Conservation (phyloP, 208 protist genomes). For the Acanthamoeba polyphaga region DNA sequence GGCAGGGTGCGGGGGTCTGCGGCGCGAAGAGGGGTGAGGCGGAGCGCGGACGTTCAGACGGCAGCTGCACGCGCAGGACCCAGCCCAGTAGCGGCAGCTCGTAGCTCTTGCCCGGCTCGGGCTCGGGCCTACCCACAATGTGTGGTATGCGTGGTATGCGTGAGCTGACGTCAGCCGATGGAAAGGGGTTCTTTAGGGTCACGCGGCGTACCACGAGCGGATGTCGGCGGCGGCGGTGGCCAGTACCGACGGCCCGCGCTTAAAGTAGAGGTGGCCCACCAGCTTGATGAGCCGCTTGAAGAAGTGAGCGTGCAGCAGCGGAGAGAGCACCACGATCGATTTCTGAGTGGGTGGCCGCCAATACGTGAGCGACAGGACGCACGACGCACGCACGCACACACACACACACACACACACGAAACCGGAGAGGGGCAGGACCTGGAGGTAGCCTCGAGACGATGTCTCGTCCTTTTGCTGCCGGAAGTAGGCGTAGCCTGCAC, state of each 20-base stretch:
- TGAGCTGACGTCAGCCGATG: background rate
- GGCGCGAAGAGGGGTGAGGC: background rate
- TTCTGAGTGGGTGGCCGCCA: background rate
- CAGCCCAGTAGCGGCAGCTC: constrained; percentile 23
- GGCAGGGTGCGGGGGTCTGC: background rate
- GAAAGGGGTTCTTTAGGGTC: too few species aligned
- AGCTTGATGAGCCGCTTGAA: constrained; percentile 59
- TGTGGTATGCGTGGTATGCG: background rate
- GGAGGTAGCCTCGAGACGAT: constrained; percentile 21
- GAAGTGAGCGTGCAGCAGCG: constrained; percentile 40
- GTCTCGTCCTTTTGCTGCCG: constrained; percentile 39
- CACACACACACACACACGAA: background rate
- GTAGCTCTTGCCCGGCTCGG: constrained; percentile 18
- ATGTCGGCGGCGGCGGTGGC: background rate
- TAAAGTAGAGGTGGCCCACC: constrained; percentile 53
- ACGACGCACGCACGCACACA: background rate
- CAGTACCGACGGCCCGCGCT: background rate
- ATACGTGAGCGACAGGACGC: background rate
- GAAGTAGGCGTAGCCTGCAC: constrained; percentile 56
- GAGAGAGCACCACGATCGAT: constrained; percentile 31
- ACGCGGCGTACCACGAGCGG: constrained; percentile 1
- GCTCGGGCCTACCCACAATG: background rate
- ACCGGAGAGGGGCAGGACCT: background rate
- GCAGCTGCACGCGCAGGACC: constrained; percentile 40
- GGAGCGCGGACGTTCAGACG: background rate